Evolutionary conservation across 208 protist species (phyloP).

Genomic region (Leptomonas pyrrhocoris): DNA sequence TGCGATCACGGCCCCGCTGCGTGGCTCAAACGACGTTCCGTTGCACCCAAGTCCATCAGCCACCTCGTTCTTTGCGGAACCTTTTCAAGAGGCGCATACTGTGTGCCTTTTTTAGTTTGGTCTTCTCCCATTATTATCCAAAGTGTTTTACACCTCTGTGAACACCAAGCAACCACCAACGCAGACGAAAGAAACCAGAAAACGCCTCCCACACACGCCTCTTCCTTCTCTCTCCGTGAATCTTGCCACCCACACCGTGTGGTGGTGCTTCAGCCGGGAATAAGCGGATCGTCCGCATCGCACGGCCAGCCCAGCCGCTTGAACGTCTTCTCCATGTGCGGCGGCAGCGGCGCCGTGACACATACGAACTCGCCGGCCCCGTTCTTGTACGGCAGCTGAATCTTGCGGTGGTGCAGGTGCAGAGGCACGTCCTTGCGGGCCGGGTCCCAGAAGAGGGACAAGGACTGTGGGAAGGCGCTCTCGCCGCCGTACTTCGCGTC

Average conservation of each 20-base stretch:
- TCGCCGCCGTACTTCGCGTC: slow-evolving; percentile 93
- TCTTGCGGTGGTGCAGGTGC: slow-evolving; percentile 89
- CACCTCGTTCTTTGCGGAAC: too few relatives aligned
- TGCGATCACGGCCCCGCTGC: too few relatives aligned
- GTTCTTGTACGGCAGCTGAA: slow-evolving; percentile 93
- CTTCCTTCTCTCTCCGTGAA: background rate
- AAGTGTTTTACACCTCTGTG: too few relatives aligned
- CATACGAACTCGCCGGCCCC: slow-evolving; percentile 78
- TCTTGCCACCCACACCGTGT: background rate
- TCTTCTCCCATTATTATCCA: too few relatives aligned
- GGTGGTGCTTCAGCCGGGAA: slow-evolving; percentile 59
- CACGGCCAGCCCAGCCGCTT: slow-evolving; percentile 85
- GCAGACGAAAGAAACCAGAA: too few relatives aligned
- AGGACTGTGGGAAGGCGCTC: slow-evolving; percentile 77
- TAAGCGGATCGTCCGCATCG: slow-evolving; percentile 90
- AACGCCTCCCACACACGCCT: too few relatives aligned
- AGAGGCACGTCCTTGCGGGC: slow-evolving; percentile 80
- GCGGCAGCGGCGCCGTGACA: slow-evolving; percentile 87
- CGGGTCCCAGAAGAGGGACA: slow-evolving; percentile 86
- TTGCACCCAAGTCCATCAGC: too few relatives aligned
- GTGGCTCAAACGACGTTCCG: too few relatives aligned
- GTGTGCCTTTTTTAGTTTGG: too few relatives aligned
- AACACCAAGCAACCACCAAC: too few relatives aligned
- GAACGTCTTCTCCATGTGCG: slow-evolving; percentile 91
- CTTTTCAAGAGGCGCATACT: too few relatives aligned